These are phyloP conservation scores for Glycine tomentella DNA, from an alignment of 306 rosid species.

Conservation along the genomic window DNA sequence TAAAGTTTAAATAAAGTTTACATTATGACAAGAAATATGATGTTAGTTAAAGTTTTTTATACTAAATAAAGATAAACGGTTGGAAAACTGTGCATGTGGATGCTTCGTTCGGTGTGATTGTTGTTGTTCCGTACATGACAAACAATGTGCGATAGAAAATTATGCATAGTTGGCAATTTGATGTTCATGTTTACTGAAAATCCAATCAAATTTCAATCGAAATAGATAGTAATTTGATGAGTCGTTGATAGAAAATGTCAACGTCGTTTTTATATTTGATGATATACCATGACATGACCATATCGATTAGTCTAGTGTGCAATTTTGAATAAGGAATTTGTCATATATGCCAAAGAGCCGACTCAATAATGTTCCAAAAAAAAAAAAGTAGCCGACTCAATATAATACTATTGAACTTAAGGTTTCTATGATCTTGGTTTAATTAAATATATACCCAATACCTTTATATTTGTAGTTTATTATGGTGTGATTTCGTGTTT, in stretches of 20 bases:
- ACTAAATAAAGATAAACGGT: not conserved
- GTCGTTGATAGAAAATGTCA: not conserved
- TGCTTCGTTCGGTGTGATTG: not conserved
- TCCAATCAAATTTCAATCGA: not conserved
- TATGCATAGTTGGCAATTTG: constrained; percentile 26
- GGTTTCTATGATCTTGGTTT: constrained; percentile 1
- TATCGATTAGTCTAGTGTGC: constrained; percentile 8
- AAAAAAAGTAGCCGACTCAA: no score
- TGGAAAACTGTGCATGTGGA: not conserved
- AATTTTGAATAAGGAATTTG: constrained; percentile 40
- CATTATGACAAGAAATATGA: not conserved
- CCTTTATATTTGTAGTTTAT: not conserved
- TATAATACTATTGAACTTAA: not conserved
- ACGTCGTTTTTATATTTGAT: not conserved
- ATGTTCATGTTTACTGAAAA: not conserved
- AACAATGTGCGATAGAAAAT: not conserved
- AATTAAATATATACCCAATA: not conserved
- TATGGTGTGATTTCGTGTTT: not conserved
- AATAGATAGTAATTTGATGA: not conserved
- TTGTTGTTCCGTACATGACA: not conserved
- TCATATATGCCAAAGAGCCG: not conserved
- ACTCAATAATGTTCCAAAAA: not conserved
- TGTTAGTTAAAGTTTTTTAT: not conserved
- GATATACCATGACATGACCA: not conserved
- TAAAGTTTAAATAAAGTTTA: not conserved